Conservation (phyloP, 305 asterid species). For the Fraxinus paxiana region DNA sequence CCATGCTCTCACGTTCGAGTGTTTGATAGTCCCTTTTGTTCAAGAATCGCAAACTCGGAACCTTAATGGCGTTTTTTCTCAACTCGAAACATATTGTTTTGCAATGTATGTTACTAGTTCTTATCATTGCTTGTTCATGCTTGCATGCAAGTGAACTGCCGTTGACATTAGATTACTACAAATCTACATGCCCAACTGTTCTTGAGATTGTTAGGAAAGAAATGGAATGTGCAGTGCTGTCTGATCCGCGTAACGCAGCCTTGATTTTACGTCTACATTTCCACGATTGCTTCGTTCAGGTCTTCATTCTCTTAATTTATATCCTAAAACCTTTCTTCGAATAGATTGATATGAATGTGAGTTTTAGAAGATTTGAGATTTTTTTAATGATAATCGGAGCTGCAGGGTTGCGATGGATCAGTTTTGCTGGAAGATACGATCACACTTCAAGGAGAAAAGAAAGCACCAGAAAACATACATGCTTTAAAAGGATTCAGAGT, state of each 20-base stretch:
- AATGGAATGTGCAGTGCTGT: constrained; percentile 82
- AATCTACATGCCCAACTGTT: constrained; percentile 58
- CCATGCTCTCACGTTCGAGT: not conserved
- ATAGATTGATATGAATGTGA: not conserved
- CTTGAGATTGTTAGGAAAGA: constrained; percentile 64
- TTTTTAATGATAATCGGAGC: not conserved
- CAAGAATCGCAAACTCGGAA: not conserved
- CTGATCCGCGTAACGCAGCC: constrained; percentile 93
- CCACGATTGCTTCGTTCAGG: constrained; percentile 92
- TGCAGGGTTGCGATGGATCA: constrained; percentile 90
- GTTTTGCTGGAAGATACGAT: constrained; percentile 71
- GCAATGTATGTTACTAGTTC: constrained; percentile 34
- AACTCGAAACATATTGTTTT: constrained; percentile 32
- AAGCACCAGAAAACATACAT: constrained; percentile 54
- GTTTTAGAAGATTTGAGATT: not conserved
- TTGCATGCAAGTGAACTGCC: constrained; percentile 56
- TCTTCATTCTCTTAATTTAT: constrained; percentile 8
- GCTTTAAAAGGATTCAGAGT: constrained; percentile 78
- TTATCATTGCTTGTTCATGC: constrained; percentile 17
- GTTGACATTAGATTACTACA: constrained; percentile 64
- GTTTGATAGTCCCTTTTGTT: not conserved
- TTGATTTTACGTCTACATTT: constrained; percentile 71
- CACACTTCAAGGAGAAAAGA: constrained; percentile 71
- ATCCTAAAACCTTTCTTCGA: not conserved
- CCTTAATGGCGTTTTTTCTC: constrained; percentile 30